A percentile compares a stretch with the other conserved stretches of the same genome.
Conservation (phyloP, 164 flowering plant genomes). For the Magnolia changhungtana region DNA sequence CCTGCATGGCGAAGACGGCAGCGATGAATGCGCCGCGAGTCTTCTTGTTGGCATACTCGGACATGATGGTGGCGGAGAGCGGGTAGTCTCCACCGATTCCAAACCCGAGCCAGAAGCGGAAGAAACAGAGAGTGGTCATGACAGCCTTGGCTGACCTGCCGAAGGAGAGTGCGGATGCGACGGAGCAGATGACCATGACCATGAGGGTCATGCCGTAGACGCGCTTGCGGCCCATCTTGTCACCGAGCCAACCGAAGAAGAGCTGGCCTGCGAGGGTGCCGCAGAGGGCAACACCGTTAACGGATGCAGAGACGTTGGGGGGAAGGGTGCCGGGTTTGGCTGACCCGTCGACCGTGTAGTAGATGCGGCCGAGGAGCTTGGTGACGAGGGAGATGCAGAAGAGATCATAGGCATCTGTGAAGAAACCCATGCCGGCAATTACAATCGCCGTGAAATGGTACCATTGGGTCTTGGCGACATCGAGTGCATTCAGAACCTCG, state of each 20-base stretch:
- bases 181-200: constrained; percentile 52
- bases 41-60: constrained; percentile 82
- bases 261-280: constrained; percentile 80
- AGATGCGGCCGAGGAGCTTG: constrained; percentile 74
- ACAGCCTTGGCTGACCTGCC: constrained; percentile 47
- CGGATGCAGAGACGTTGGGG: constrained; percentile 71
- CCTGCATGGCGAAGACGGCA: constrained; percentile 89
- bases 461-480: constrained; percentile 23
- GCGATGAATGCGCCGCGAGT: constrained; percentile 85
- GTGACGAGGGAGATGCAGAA: constrained; percentile 35
- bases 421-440: constrained; percentile 26
- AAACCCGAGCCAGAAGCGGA: constrained; percentile 88
- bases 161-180: constrained; percentile 70
- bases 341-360: constrained; percentile 53
- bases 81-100: constrained; percentile 93
- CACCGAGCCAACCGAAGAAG: constrained; percentile 91
- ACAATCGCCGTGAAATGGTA: constrained; percentile 22
- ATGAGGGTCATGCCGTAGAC: constrained; percentile 78
- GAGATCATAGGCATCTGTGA: constrained; percentile 21
- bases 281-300: constrained; percentile 79
- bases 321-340: constrained; percentile 65
- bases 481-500: constrained; percentile 13
- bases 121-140: constrained; percentile 81
- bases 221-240: constrained; percentile 72
- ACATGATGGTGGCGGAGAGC: constrained; percentile 86